Evolutionary conservation across 1,139 yeast genomes (phyloP), one percentile per base, ranked within the genome.

Genomic region (Saccharomycopsis crataegensis): DNA sequence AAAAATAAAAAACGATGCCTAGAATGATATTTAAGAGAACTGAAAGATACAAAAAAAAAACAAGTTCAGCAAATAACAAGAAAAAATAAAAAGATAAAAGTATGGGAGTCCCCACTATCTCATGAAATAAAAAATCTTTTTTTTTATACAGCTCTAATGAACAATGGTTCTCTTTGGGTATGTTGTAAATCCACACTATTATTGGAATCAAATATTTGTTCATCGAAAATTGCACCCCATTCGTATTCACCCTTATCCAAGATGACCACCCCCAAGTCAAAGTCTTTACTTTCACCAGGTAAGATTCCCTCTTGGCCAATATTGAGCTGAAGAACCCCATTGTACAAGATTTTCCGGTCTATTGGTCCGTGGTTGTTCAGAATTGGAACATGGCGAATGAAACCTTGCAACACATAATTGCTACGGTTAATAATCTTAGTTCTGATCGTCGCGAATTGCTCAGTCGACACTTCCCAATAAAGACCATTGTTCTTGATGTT

Each of bases 161-260:
- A 65, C 45, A 71, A 55, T 36, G 74, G 73, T 17, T 60, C 64
- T 43, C 70, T 60, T 53, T 69, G 70, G 9, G 65, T 62, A 50
- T 67, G 66, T 49, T 68, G 70, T 14, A 61, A 58, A 5, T 62
- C 66, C 6, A 47, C 58, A 40, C 43, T 57, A 12, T 46, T 36
- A 22, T 45, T 41, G 5, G 34, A 28, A 46, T 60, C 61, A 45
- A 60, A 62, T 45, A 62, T 65, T 22, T 64, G 57, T 34, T 75
- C 76, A 58, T 87, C 95, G 59, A 86, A 73, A 2, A 86, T 68
- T 0, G 82, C 77, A 0, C 90, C 87, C 89, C 95, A 86, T 65
- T 85, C 91, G 63, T 82, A 86, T 54, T 81, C 85, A 1, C 96
- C 96, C 45, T 76, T 74, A 52, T 82, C 86, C 51, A 88, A 68